Percentiles rank a stretch among this genome's conserved stretches.
phyloP scores from a whole-genome alignment of 2,329 filamentous ascomycete species.

The Didymella arachidicola region DNA sequence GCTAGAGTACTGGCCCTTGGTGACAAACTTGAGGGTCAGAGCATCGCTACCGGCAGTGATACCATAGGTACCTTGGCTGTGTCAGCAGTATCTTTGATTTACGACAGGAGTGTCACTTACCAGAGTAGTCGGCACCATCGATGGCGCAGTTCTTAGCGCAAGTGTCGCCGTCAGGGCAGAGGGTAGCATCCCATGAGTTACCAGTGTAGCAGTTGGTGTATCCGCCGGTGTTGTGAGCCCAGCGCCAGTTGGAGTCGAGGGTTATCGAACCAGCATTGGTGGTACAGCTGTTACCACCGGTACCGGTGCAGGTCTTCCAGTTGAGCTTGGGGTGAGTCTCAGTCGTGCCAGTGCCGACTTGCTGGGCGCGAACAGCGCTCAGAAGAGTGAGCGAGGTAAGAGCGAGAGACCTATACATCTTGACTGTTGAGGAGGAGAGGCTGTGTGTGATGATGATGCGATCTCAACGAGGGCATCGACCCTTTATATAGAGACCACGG shows the following conservation, averaged over 20 bases:
- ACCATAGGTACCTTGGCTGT: constrained; percentile 51
- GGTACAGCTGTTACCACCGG: constrained; percentile 51
- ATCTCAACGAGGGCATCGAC: constrained; percentile 13
- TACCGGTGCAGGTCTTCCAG: constrained; percentile 52
- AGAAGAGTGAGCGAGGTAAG: constrained; percentile 52
- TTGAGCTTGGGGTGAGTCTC: constrained; percentile 54
- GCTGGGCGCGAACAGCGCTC: constrained; percentile 52
- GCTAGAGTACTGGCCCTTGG: constrained; percentile 55
- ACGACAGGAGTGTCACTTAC: constrained; percentile 17
- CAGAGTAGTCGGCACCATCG: constrained; percentile 54
- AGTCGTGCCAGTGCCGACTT: constrained; percentile 50
- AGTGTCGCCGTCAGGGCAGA: constrained; percentile 50
- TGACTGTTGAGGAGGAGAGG: constrained; percentile 40
- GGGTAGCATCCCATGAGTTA: constrained; percentile 53
- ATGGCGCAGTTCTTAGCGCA: constrained; percentile 54
- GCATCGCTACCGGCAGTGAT: constrained; percentile 61
- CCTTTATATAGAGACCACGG: constrained; percentile 38
- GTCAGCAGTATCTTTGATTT: neutral
- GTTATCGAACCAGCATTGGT: constrained; percentile 48
- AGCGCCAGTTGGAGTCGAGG: constrained; percentile 61
- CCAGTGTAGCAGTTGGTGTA: constrained; percentile 60
- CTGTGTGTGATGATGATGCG: constrained; percentile 37
- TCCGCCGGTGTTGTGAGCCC: constrained; percentile 55
- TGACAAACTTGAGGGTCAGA: constrained; percentile 66
- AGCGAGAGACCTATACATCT: constrained; percentile 51